Percentiles rank a stretch among this genome's conserved stretches.
Evolutionary conservation across 345 rosid species (phyloP).

Genomic region (Cardamine occulta): DNA sequence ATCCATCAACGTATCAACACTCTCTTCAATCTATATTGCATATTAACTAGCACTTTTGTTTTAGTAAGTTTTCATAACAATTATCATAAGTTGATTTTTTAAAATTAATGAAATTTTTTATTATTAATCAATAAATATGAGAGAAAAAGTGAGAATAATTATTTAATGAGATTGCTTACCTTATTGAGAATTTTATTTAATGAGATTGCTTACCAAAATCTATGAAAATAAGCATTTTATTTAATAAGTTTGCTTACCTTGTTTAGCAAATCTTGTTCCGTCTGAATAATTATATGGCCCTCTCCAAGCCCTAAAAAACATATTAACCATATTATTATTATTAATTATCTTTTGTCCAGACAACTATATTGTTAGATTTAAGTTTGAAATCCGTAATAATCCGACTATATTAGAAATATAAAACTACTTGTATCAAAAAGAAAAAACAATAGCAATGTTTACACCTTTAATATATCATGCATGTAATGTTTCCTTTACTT

Average conservation of each 20-base stretch:
- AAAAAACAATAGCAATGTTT: too few relatives aligned
- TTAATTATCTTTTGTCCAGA: not conserved
- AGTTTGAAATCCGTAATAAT: not conserved
- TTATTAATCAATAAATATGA: not conserved
- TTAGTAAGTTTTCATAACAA: not conserved
- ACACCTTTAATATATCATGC: not conserved
- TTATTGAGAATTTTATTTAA: not conserved
- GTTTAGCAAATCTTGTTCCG: conserved; percentile 15
- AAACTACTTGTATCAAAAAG: not conserved
- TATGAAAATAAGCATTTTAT: too few relatives aligned
- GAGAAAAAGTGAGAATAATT: not conserved
- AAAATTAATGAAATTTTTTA: not conserved
- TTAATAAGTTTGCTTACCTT: too few relatives aligned
- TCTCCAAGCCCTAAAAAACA: conserved; percentile 14
- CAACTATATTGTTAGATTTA: not conserved
- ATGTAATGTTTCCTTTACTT: not conserved
- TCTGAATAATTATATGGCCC: conserved; percentile 2
- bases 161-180: conserved; percentile 12
- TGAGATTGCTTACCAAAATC: too few relatives aligned
- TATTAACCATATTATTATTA: not conserved
- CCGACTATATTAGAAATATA: not conserved
- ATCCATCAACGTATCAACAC: not conserved
- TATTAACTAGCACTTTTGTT: not conserved
- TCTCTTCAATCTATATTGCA: conserved; percentile 20
- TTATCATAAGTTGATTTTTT: not conserved